Evolutionary conservation across 371 early-diverging fungal genomes (phyloP).

Genomic region (Funneliformis caledonium): DNA sequence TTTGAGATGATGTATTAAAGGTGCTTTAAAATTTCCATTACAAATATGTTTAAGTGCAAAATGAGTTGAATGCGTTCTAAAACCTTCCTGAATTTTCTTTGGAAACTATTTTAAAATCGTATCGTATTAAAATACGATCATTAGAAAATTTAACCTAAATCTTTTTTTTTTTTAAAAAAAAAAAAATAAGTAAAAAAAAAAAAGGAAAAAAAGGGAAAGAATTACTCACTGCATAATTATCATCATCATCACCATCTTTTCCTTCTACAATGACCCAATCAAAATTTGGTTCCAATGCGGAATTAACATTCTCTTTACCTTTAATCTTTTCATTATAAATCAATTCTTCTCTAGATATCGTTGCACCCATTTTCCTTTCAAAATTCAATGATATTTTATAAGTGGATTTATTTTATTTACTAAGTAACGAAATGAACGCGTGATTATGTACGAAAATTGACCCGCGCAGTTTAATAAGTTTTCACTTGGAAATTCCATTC

Average conservation of each 20-base stretch:
- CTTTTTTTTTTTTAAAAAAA: background rate
- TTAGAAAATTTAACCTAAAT: background rate
- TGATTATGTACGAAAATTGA: too few relatives aligned
- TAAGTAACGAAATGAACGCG: background rate
- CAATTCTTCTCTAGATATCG: background rate
- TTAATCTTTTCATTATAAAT: background rate
- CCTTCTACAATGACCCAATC: background rate
- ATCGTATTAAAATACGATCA: background rate
- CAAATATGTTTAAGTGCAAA: slow-evolving; percentile 21
- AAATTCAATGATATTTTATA: too few relatives aligned
- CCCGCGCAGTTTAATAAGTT: background rate
- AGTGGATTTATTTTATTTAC: too few relatives aligned
- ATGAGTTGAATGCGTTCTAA: slow-evolving; percentile 12
- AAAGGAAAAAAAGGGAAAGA: background rate
- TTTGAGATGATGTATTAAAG: background rate
- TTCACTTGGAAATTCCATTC: too few relatives aligned
- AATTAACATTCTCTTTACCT: background rate
- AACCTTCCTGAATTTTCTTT: slow-evolving; percentile 13
- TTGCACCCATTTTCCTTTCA: background rate
- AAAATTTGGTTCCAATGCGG: background rate
- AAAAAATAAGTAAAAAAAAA: background rate
- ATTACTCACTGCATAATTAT: background rate
- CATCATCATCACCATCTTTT: background rate
- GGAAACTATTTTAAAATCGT: background rate
- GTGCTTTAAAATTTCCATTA: slow-evolving; percentile 26